Percentiles rank a stretch among this genome's conserved stretches.
phyloP scores from a whole-genome alignment of 768 basidiomycete genomes.

The Epithele typhae region DNA sequence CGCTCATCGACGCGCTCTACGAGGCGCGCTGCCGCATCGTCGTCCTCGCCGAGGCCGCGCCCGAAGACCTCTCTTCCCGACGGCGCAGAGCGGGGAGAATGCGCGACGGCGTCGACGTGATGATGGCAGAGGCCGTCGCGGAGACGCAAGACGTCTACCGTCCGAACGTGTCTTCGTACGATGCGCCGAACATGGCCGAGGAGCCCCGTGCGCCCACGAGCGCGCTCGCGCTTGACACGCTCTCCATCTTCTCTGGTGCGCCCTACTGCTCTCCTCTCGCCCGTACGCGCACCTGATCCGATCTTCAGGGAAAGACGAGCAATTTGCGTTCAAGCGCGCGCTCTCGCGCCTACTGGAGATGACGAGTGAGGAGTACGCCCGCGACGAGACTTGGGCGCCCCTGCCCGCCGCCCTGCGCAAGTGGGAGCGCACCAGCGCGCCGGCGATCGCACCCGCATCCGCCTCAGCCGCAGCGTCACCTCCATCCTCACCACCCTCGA shows the following conservation, averaged over 20 bases:
- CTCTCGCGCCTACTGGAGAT: conserved; percentile 56
- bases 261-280: background rate
- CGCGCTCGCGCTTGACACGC: conserved; percentile 37
- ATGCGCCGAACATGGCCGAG: conserved; percentile 31
- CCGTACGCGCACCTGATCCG: background rate
- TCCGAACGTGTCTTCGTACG: conserved; percentile 54
- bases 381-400: conserved; percentile 32
- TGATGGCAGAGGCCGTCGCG: conserved; percentile 46
- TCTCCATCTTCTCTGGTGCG: conserved; percentile 49
- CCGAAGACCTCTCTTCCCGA: conserved; percentile 30
- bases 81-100: conserved; percentile 3
- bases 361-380: conserved; percentile 37
- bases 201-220: conserved; percentile 25
- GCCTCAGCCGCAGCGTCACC: no score
- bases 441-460: background rate
- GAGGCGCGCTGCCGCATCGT: conserved; percentile 35
- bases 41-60: conserved; percentile 36
- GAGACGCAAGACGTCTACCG: conserved; percentile 47
- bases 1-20: conserved; percentile 57
- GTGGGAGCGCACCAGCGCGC: conserved; percentile 26
- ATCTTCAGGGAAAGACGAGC: conserved; percentile 49
- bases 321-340: conserved; percentile 59
- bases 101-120: conserved; percentile 24
- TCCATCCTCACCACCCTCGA: background rate
- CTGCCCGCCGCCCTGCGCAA: conserved; percentile 27